Base-by-base conservation (phyloP, 2,329 filamentous ascomycete genomes). In the Chaetomiaceae sp. region DNA sequence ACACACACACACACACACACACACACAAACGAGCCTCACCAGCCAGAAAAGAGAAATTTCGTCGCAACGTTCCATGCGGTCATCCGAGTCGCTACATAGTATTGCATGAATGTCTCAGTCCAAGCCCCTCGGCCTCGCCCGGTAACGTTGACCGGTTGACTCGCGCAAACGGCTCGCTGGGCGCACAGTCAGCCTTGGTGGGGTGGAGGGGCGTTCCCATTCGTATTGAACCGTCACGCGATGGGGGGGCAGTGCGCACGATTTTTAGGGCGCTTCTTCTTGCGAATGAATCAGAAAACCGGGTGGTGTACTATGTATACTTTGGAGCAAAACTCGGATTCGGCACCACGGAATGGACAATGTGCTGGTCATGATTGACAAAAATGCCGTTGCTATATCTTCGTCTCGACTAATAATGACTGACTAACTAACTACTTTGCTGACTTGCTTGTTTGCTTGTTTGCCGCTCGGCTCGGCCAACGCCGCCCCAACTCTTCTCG, bases 301-400 rank as follows among this genome's bases (percentile, higher is more conserved):
- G n/a, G n/a, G n/a, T n/a, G n/a, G n/a, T n/a, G n/a, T n/a, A n/a
- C n/a, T n/a, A n/a, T n/a, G n/a, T n/a, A n/a, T n/a, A n/a, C n/a
- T n/a, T n/a, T 29, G 14, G 45, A 30, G 14, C 23, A 13, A 27
- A 27, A 14, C 38, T 42, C 45, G 45, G 25, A 20, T 38, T 48
- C 45, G 45, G 25, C 6, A 30, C 23, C n/a, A n/a, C n/a, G n/a
- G n/a, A n/a, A n/a, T n/a, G n/a, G n/a, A n/a, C n/a, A n/a, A n/a
- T n/a, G n/a, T n/a, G n/a, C n/a, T n/a, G 14, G 25, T 30, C 34
- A n/a, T 21, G 4, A 30, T 21, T 40, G 16, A 4, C 14, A 37
- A 23, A 48, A n/a, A n/a, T 48, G 36, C 46, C n/a, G 40, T 36
- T 42, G 32, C 40, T 50, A 50, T 50, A n/a, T n/a, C n/a, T n/a